Evolutionary conservation across 345 rosid genomes (phyloP).

Genomic region (Linum tenue): DNA sequence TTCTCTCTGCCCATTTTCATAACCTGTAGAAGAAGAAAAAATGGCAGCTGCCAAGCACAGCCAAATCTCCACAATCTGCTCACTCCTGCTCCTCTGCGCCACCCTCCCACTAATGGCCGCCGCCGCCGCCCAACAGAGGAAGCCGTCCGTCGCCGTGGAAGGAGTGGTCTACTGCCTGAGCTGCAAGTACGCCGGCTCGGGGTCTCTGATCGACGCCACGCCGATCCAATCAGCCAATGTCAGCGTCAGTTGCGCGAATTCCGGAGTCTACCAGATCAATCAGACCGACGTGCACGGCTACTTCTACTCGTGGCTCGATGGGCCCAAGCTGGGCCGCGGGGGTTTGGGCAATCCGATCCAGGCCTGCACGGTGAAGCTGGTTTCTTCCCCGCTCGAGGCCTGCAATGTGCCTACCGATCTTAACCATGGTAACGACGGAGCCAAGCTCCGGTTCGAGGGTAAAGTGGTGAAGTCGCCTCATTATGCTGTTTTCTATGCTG

Average conservation of each 20-base stretch:
- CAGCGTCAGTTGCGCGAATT: conserved; percentile 65
- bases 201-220: conserved; percentile 59
- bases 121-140: conserved; percentile 18
- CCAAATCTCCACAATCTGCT: conserved; percentile 1
- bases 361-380: conserved; percentile 58
- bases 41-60: no score
- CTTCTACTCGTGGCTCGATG: conserved; percentile 67
- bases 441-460: conserved; percentile 46
- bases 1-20: no score
- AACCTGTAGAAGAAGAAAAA: no score
- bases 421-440: conserved; percentile 60
- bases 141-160: conserved; percentile 49
- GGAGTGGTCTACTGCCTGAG: conserved; percentile 83
- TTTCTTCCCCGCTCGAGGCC: conserved; percentile 54
- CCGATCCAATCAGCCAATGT: conserved; percentile 60
- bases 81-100: conserved; percentile 20
- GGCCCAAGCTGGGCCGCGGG: conserved; percentile 30
- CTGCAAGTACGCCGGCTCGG: conserved; percentile 51
- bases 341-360: conserved; percentile 75
- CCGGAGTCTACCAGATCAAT: conserved; percentile 46
- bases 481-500: conserved; percentile 51
- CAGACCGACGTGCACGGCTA: conserved; percentile 47
- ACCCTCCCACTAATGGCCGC: conserved; percentile 13
- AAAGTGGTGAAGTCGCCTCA: conserved; percentile 34
- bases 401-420: conserved; percentile 64